Evolutionary conservation across 2,329 filamentous ascomycete species (phyloP), one percentile per base, ranked within the genome.

Genomic region (Graphiopsis chlorocephala): DNA sequence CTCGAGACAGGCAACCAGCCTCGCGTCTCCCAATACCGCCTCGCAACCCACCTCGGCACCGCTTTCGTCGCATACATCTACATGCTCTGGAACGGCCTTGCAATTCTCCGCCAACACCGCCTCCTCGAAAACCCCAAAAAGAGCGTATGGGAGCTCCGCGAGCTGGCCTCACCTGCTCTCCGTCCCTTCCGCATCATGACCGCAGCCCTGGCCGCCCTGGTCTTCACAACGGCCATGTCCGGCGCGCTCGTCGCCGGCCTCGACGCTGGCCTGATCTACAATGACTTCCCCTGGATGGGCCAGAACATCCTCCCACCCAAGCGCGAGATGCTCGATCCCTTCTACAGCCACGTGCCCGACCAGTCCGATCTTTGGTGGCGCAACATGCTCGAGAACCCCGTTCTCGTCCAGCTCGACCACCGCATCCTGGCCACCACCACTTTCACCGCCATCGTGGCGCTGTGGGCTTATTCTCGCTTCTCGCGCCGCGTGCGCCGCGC

Each of bases 221-320:
- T 96, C 71, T 98, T 97, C 79, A 83, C 85, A 35, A 99, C 95
- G 4, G 93, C 91, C 73, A 91, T 99, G 86, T 97, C 95, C 4
- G 95, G 94, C 62, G 94, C 89, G 5, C 85, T 99, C 2, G 95
- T 99, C 33, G 95, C 95, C 7, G 95, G 95, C 33, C 88, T 99
- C 15, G 95, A 99, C 75, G 95, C 95, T 10, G 95, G 95, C 10
- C 84, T 99, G 64, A 98, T 99, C 79, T 99, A 99, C 83, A 99
- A 99, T 77, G 93, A 99, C 78, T 98, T 99, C 77, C 95, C 95
- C 7, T 91, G 86, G 79, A 99, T 99, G 95, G 95, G 95, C 10
- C 79, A 87, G 3, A 92, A 93, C 12, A 81, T 96, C 25, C 84
- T 92, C 0, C 94, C 94, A 1, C 94, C 94, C 0, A 87, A 85